These are phyloP conservation scores for Lachnellula arida DNA, from an alignment of 2,329 filamentous ascomycete genomes.

Conservation along the genomic window DNA sequence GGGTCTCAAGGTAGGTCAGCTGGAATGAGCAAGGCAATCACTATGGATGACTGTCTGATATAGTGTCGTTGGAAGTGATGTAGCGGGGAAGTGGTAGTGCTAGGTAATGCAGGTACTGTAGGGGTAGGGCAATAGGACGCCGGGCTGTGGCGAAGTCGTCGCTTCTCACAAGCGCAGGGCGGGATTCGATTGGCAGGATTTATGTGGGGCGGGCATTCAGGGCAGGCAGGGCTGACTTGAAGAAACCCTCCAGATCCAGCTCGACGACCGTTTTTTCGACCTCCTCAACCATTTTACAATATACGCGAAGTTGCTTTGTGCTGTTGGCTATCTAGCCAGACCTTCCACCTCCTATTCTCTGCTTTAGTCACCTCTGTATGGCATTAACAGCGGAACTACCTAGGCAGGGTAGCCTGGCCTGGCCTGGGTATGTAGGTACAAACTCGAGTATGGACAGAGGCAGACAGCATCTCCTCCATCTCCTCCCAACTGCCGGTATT, in stretches of 20 bases:
- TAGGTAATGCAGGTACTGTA: not conserved
- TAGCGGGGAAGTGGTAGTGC: not conserved
- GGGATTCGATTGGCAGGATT: not conserved
- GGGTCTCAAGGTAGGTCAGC: slow-evolving; percentile 1
- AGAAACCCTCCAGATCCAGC: not conserved
- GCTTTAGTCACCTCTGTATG: not conserved
- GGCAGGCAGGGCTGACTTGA: not conserved
- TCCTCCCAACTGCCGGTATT: no score
- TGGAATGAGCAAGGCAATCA: slow-evolving; percentile 7
- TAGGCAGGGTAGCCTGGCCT: no score
- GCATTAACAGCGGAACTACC: not conserved
- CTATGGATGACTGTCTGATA: not conserved
- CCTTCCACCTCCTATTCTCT: not conserved
- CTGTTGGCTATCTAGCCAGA: not conserved
- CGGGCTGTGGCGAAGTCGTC: not conserved
- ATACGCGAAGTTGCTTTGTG: not conserved
- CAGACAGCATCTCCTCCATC: no score
- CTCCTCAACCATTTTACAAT: not conserved
- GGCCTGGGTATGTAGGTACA: no score
- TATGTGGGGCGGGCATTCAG: not conserved
- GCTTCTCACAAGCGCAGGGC: not conserved
- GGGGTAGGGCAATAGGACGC: not conserved
- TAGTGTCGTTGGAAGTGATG: slow-evolving; percentile 1
- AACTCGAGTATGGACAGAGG: no score
- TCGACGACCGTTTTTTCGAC: no score